A percentile compares a stretch with the other conserved stretches of the same genome.
These are phyloP conservation scores for Pachysolen tannophilus DNA, from an alignment of 805 yeast genomes.

Conservation along the genomic window DNA sequence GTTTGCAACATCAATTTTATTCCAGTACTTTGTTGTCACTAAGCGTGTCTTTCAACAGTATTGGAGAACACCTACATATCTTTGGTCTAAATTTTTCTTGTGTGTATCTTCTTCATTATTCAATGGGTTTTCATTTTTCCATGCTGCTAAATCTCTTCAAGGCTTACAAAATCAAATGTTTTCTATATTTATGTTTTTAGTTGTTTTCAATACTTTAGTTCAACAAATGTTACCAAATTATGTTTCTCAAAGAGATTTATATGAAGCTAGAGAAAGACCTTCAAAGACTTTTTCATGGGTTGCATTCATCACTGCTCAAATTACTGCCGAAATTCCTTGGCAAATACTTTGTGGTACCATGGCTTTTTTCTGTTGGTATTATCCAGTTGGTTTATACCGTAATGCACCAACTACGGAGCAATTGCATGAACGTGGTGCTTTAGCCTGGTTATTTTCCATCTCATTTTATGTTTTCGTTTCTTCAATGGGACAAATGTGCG, in stretches of 20 bases:
- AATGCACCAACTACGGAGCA: conserved; percentile 47
- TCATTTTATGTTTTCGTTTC: conserved; percentile 47
- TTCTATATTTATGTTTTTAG: conserved; percentile 60
- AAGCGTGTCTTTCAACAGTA: conserved; percentile 50
- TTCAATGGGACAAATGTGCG: conserved; percentile 49
- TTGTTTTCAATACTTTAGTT: conserved; percentile 46
- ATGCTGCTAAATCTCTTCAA: conserved; percentile 52
- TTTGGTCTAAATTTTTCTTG: conserved; percentile 49
- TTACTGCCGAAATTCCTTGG: conserved; percentile 62
- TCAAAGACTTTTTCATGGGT: conserved; percentile 64
- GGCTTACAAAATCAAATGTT: conserved; percentile 81
- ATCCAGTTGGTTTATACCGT: conserved; percentile 58
- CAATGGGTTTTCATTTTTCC: conserved; percentile 65
- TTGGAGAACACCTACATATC: conserved; percentile 57
- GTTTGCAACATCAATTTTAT: conserved; percentile 33
- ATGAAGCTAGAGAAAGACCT: conserved; percentile 69
- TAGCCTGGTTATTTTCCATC: conserved; percentile 26
- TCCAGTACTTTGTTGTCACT: conserved; percentile 37
- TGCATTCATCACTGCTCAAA: conserved; percentile 53
- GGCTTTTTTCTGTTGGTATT: conserved; percentile 57
- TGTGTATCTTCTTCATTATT: conserved; percentile 46
- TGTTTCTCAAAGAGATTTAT: conserved; percentile 53
- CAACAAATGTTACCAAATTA: conserved; percentile 60
- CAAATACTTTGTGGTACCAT: conserved; percentile 54
- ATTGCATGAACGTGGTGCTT: conserved; percentile 47